phyloP scores from a whole-genome alignment of 192 early-diverging fungal species.

The Chytriomyces sp. region DNA sequence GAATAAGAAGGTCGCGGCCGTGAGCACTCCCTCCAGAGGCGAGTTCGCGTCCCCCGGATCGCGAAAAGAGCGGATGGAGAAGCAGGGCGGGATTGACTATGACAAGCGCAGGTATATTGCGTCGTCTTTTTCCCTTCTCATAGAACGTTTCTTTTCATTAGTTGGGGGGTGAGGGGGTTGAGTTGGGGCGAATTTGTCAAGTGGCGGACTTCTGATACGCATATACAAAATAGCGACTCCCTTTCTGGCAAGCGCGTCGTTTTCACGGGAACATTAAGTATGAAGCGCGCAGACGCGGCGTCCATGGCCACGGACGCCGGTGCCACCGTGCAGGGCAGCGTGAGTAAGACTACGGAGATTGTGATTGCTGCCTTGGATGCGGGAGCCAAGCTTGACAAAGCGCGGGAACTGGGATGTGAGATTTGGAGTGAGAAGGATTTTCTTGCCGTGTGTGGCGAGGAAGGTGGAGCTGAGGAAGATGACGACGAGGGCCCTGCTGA shows the following conservation, averaged over 20 bases:
- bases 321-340: neutral
- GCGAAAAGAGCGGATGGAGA: neutral
- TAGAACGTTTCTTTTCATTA: neutral
- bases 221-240: neutral
- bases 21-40: neutral
- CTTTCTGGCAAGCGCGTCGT: neutral
- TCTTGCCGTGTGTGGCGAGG: neutral
- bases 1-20: neutral
- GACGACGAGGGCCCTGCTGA: constrained; percentile 3
- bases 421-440: neutral
- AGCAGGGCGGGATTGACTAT: neutral
- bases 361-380: constrained; percentile 1
- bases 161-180: neutral
- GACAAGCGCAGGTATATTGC: neutral
- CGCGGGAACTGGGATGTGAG: neutral
- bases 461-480: neutral
- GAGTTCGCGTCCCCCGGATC: neutral
- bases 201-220: too few relatives aligned
- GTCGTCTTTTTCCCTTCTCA: too few relatives aligned
- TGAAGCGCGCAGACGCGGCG: constrained; percentile 8
- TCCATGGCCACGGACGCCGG: neutral
- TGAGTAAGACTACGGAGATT: neutral
- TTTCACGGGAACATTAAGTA: neutral
- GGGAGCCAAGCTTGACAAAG: constrained; percentile 11
- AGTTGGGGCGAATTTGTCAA: too few relatives aligned